Conservation (phyloP, 495 filamentous ascomycete genomes). For the Patellaria atrata region DNA sequence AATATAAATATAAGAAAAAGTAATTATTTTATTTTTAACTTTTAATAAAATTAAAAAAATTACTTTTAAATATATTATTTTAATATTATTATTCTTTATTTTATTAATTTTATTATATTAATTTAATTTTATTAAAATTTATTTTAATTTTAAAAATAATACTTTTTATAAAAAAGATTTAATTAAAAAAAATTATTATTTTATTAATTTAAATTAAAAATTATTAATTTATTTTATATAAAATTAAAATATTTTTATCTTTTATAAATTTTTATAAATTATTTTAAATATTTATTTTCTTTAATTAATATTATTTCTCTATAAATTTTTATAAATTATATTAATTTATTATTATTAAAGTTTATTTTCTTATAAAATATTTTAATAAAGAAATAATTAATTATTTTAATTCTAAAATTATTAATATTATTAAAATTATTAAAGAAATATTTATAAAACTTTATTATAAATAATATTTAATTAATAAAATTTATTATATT, state of each 20-base stretch:
- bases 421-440: not conserved
- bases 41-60: conserved; percentile 2
- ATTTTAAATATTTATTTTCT: not conserved
- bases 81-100: conserved; percentile 7
- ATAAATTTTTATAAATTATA: not conserved
- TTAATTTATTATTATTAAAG: conserved; percentile 2
- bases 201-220: conserved; percentile 1
- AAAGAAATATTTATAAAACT: not conserved
- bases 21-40: conserved; percentile 4
- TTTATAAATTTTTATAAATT: not conserved
- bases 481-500: conserved; percentile 7
- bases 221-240: conserved; percentile 5
- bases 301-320: conserved; percentile 5
- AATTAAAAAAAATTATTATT: not conserved
- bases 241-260: not conserved
- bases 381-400: conserved; percentile 1
- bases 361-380: conserved; percentile 4
- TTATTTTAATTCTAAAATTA: conserved; percentile 1
- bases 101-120: conserved; percentile 3
- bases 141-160: conserved; percentile 6
- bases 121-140: conserved; percentile 2
- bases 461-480: conserved; percentile 6
- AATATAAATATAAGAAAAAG: conserved; percentile 5
- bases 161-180: not conserved
- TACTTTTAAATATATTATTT: conserved; percentile 5